phyloP scores from a whole-genome alignment of 257 asterid species.

The Catharanthus roseus region DNA sequence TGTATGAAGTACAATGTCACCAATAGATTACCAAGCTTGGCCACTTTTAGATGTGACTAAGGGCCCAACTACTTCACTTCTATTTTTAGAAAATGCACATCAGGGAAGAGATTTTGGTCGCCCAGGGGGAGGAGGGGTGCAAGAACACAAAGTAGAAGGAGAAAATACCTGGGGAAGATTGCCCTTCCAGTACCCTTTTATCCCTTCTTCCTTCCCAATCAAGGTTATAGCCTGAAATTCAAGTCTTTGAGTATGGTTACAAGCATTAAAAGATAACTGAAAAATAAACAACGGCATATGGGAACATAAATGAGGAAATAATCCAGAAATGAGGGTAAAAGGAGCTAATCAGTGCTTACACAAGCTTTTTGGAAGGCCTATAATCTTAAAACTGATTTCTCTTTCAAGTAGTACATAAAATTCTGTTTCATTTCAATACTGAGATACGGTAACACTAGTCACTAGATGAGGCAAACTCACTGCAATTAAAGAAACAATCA shows the following conservation, averaged over 20 bases:
- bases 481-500: neutral
- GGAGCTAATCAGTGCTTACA: neutral
- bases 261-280: neutral
- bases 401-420: neutral
- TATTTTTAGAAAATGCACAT: neutral
- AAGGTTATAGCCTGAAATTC: slow-evolving; percentile 57
- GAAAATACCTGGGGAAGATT: slow-evolving; percentile 80
- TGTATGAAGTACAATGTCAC: neutral
- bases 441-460: neutral
- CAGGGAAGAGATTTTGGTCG: too few relatives aligned
- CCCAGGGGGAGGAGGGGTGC: neutral
- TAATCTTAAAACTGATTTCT: neutral
- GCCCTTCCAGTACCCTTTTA: slow-evolving; percentile 98
- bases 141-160: neutral
- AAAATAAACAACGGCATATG: neutral
- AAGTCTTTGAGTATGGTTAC: slow-evolving; percentile 5
- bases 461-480: neutral
- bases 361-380: neutral
- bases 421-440: neutral
- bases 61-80: neutral
- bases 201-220: slow-evolving; percentile 81
- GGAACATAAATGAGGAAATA: neutral
- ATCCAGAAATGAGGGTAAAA: neutral
- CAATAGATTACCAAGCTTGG: neutral
- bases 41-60: neutral